These are phyloP conservation scores for Exophiala oligosperma DNA, from an alignment of 2,329 filamentous ascomycete genomes.

Conservation along the genomic window DNA sequence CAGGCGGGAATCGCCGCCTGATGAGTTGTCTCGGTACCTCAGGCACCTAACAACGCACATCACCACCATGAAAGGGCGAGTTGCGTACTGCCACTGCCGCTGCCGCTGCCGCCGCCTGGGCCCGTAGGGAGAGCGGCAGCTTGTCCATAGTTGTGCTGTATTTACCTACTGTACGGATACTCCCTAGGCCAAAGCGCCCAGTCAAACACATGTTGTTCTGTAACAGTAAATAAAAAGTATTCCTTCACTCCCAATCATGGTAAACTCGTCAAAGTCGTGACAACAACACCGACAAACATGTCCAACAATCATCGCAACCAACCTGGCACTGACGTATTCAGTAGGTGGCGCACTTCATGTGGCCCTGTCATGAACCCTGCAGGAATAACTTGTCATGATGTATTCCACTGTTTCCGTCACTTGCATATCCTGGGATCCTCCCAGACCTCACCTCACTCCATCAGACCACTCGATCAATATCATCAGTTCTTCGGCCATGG, in stretches of 20 bases:
- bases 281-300: neutral
- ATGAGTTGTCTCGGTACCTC: too few species aligned
- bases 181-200: too few species aligned
- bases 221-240: neutral
- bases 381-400: neutral
- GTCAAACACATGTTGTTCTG: neutral
- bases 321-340: neutral
- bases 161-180: too few species aligned
- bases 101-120: too few species aligned
- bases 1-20: neutral
- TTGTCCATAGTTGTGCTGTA: too few species aligned
- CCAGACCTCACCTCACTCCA: neutral
- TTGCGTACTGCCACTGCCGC: too few species aligned
- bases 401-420: neutral
- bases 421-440: neutral
- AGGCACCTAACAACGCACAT: too few species aligned
- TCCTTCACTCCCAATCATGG: neutral
- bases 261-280: neutral
- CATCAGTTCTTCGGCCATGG: conserved; percentile 5
- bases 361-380: neutral
- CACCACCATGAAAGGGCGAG: too few species aligned
- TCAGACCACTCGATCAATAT: conserved; percentile 1
- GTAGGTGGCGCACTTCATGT: neutral
- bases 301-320: neutral
- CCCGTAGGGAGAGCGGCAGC: too few species aligned